phyloP scores from a whole-genome alignment of 495 filamentous ascomycete species.

The Xylaria flabelliformis region DNA sequence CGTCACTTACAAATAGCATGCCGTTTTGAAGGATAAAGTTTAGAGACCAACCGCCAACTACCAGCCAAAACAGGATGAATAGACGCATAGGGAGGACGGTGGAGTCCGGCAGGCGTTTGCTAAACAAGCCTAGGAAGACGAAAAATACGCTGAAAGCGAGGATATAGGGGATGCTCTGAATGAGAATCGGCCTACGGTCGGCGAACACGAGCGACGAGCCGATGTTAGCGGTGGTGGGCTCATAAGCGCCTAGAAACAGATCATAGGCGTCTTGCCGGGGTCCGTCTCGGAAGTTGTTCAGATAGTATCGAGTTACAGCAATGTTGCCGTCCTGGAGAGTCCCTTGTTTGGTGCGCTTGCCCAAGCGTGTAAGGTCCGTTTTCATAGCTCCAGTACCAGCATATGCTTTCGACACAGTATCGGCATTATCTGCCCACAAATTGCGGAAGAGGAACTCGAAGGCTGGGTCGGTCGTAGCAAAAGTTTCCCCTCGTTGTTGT shows the following conservation, averaged over 20 bases:
- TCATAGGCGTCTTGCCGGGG: conserved; percentile 95
- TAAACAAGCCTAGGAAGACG: conserved; percentile 77
- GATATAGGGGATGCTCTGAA: conserved; percentile 90
- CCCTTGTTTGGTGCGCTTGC: conserved; percentile 82
- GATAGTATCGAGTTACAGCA: conserved; percentile 81
- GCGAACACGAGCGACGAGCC: conserved; percentile 73
- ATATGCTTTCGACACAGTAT: conserved; percentile 89
- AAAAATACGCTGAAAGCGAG: conserved; percentile 88
- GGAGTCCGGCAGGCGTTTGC: conserved; percentile 68
- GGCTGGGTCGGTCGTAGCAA: conserved; percentile 69
- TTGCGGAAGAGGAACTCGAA: conserved; percentile 94
- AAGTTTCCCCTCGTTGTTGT: conserved; percentile 70
- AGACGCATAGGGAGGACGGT: conserved; percentile 78
- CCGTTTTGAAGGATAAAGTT: conserved; percentile 81
- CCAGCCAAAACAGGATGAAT: conserved; percentile 76
- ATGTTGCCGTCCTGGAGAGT: conserved; percentile 82
- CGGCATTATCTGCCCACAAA: conserved; percentile 97
- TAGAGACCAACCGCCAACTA: conserved; percentile 69
- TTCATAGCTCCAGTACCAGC: conserved; percentile 95
- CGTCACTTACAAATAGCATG: conserved; percentile 83
- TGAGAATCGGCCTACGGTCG: conserved; percentile 84
- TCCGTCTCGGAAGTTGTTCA: conserved; percentile 92
- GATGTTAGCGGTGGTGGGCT: conserved; percentile 68
- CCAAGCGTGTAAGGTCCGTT: conserved; percentile 92
- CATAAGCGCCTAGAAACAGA: conserved; percentile 85